phyloP scores from a whole-genome alignment of 2,329 filamentous ascomycete genomes.

The Bipolaris gigantea region DNA sequence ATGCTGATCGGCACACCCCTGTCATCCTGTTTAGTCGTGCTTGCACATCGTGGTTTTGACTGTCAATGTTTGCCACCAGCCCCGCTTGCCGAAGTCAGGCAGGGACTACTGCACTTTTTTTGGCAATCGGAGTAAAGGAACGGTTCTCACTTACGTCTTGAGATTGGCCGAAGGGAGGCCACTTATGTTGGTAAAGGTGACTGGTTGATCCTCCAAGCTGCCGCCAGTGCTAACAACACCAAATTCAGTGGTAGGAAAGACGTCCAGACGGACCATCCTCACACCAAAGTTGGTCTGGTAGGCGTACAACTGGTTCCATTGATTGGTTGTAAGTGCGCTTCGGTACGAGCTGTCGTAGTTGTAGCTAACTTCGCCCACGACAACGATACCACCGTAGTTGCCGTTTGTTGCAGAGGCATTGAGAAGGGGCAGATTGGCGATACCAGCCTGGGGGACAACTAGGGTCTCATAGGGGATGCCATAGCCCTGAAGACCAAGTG shows the following conservation, averaged over 20 bases:
- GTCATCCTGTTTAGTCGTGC: slow-evolving; percentile 9
- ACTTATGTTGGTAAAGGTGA: slow-evolving; percentile 58
- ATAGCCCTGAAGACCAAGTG: slow-evolving; percentile 61
- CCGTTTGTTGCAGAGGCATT: slow-evolving; percentile 54
- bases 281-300: slow-evolving; percentile 63
- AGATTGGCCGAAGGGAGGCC: slow-evolving; percentile 60
- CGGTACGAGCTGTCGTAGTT: slow-evolving; percentile 54
- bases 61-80: neutral
- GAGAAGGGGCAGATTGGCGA: slow-evolving; percentile 53
- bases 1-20: slow-evolving; percentile 38
- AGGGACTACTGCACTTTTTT: neutral
- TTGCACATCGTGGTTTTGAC: neutral
- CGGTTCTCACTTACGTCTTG: slow-evolving; percentile 43
- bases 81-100: neutral
- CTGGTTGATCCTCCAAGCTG: slow-evolving; percentile 37
- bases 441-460: slow-evolving; percentile 57
- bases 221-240: slow-evolving; percentile 47
- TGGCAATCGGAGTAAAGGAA: neutral
- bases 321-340: slow-evolving; percentile 58
- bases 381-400: slow-evolving; percentile 63
- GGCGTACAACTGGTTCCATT: slow-evolving; percentile 59
- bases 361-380: slow-evolving; percentile 58
- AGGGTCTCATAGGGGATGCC: slow-evolving; percentile 62
- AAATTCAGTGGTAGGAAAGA: slow-evolving; percentile 57
- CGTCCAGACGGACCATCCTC: slow-evolving; percentile 63